Evolutionary conservation across 805 yeast species (phyloP).

Genomic region (Yarrowia sp.): DNA sequence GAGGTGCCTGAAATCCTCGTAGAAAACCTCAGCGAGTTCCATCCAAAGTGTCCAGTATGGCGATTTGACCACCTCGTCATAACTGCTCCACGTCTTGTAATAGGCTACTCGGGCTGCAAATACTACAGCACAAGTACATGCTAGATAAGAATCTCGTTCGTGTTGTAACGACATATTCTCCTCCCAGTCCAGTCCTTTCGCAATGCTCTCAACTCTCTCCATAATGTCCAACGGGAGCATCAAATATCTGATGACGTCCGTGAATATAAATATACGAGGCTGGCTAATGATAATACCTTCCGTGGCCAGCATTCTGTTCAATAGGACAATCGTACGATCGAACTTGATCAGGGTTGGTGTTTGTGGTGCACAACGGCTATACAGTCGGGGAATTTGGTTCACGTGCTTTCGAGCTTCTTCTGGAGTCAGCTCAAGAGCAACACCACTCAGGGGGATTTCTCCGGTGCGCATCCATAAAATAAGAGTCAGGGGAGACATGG

Average conservation of each 20-base stretch:
- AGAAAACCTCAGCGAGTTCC: background rate
- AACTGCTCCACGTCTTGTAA: background rate
- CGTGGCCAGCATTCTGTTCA: background rate
- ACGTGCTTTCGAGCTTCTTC: background rate
- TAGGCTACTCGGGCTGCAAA: background rate
- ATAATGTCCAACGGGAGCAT: background rate
- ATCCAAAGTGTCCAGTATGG: conserved; percentile 6
- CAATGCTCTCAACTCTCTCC: background rate
- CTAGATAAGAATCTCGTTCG: background rate
- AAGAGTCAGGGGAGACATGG: background rate
- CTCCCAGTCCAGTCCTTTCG: background rate
- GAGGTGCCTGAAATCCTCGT: background rate
- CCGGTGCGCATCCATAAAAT: background rate
- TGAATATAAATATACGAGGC: background rate
- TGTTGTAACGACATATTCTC: background rate
- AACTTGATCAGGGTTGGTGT: too few relatives aligned
- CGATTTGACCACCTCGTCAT: background rate
- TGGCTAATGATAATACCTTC: background rate
- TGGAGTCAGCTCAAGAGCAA: background rate
- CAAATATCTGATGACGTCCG: background rate
- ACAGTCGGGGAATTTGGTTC: background rate
- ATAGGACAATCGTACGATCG: background rate
- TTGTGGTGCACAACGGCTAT: too few relatives aligned
- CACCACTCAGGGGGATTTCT: background rate
- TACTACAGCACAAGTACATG: background rate